phyloP scores from a whole-genome alignment of 1,284 basidiomycete genomes.

The Leccinum griseonigrum region DNA sequence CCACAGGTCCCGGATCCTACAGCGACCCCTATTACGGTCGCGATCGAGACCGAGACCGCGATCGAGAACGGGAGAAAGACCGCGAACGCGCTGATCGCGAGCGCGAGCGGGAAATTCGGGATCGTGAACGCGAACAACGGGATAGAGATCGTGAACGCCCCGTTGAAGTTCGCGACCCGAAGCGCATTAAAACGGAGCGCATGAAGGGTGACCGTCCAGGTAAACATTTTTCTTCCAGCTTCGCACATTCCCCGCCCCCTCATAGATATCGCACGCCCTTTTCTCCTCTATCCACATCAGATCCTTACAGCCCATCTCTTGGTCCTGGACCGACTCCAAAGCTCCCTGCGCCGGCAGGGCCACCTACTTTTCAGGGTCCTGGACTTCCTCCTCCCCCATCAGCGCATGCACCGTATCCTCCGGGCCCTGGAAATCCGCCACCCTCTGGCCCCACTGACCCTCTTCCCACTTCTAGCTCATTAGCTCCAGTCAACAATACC shows the following conservation, averaged over 20 bases:
- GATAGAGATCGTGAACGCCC: slow-evolving; percentile 37
- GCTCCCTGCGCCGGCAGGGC: slow-evolving; percentile 29
- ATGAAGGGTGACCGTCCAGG: slow-evolving; percentile 40
- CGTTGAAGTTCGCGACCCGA: slow-evolving; percentile 40
- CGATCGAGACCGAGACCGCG: slow-evolving; percentile 39
- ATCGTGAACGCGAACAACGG: slow-evolving; percentile 39
- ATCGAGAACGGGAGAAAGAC: slow-evolving; percentile 39
- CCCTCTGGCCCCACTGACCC: slow-evolving; percentile 29
- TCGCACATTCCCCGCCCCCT: slow-evolving; percentile 28
- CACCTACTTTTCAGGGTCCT: slow-evolving; percentile 37
- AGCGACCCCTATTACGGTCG: slow-evolving; percentile 42
- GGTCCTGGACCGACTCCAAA: slow-evolving; percentile 35
- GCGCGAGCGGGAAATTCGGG: slow-evolving; percentile 37
- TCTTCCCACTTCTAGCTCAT: slow-evolving; percentile 19
- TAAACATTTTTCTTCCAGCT: slow-evolving; percentile 29
- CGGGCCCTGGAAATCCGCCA: slow-evolving; percentile 36
- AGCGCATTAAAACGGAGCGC: slow-evolving; percentile 48
- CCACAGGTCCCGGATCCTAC: slow-evolving; percentile 36
- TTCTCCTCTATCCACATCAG: slow-evolving; percentile 24
- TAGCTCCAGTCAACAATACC: slow-evolving; percentile 28
- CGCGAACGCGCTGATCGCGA: slow-evolving; percentile 36
- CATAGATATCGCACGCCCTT: slow-evolving; percentile 27
- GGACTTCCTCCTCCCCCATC: slow-evolving; percentile 37
- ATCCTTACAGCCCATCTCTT: slow-evolving; percentile 37
- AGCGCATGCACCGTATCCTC: slow-evolving; percentile 35